Base-by-base conservation (phyloP, 805 yeast species). In the Debaryomyces tyrocola region DNA sequence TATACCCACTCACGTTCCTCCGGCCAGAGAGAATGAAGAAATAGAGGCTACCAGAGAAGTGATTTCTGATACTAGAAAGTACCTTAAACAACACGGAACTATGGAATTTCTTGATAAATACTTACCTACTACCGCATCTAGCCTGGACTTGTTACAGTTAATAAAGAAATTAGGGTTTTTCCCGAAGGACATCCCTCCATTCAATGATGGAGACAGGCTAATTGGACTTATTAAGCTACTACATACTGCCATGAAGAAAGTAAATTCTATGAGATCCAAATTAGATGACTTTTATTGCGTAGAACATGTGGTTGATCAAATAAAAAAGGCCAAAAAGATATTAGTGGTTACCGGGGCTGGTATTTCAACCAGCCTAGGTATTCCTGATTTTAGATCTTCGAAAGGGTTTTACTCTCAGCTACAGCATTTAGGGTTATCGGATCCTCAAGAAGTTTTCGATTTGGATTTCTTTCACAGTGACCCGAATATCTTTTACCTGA, bases 221-320 rank as follows among this genome's bases (percentile, higher is more conserved):
- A 64, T 71, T 49, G 71, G 70, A 42, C 68, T 78, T 35, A 75
- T 84, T 33, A 73, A 74, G 49, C 72, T 77, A 44, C 67, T 87
- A 36, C 83, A 82, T 54, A 74, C 74, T 44, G 90, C 89, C 8
- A 82, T 88, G 67, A 78, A 79, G 46, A 80, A 79, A 54, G 89
- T 86, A 9, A 58, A 78, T 24, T 63, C 71, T 35, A 76, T 82
- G 40, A 75, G 95, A 48, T 67, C 78, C 2, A 69, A 87, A 50
- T 56, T 85, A 20, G 73, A 77, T 2, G 63, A 72, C 44, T 80
- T 86, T 53, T 66, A 73, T 44, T 79, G 85, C 0, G 56, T 88
- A 2, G 85, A 83, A 9, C 81, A 83, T 49, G 80, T 85, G 1
- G 64, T 80, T 2, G 71, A 69, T 1, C 77, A 78, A 33, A 70